A percentile compares a stretch with the other conserved stretches of the same genome.
Evolutionary conservation across 768 basidiomycete species (phyloP).

Genomic region (Boletus reticulatus): DNA sequence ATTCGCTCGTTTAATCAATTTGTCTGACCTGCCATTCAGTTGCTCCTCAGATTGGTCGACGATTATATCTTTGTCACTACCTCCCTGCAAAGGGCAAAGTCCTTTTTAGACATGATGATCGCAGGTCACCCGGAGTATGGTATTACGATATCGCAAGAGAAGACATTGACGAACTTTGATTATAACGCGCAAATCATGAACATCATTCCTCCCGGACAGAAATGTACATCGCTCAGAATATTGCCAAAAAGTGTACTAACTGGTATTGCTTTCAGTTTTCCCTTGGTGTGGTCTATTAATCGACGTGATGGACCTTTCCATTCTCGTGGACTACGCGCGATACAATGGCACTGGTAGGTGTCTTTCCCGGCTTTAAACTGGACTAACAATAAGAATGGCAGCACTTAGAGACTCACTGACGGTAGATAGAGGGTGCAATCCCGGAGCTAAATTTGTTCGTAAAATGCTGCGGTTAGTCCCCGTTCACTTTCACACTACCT

Average conservation of each 20-base stretch:
- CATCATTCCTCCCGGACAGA: conserved; percentile 46
- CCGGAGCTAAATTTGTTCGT: conserved; percentile 60
- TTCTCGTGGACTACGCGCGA: conserved; percentile 76
- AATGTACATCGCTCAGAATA: conserved; percentile 29
- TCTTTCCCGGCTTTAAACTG: background rate
- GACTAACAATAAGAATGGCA: conserved; percentile 25
- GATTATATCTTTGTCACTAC: conserved; percentile 92
- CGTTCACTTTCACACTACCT: background rate
- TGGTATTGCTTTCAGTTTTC: conserved; percentile 52
- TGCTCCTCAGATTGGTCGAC: conserved; percentile 82
- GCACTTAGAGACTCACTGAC: conserved; percentile 69
- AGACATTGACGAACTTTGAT: conserved; percentile 88
- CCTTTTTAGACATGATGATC: conserved; percentile 76
- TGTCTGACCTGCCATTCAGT: conserved; percentile 37
- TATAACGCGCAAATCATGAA: conserved; percentile 52
- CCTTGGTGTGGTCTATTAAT: conserved; percentile 93
- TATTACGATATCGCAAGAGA: conserved; percentile 84
- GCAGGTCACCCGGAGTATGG: conserved; percentile 92
- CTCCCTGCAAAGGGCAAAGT: conserved; percentile 50
- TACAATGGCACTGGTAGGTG: conserved; percentile 58
- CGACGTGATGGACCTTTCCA: conserved; percentile 69
- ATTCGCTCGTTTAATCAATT: background rate
- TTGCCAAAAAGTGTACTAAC: background rate
- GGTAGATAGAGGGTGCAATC: conserved; percentile 61
- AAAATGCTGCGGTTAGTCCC: conserved; percentile 72